Evolutionary conservation across 192 early-diverging fungal species (phyloP).

Genomic region (Entophlyctis luteolus): DNA sequence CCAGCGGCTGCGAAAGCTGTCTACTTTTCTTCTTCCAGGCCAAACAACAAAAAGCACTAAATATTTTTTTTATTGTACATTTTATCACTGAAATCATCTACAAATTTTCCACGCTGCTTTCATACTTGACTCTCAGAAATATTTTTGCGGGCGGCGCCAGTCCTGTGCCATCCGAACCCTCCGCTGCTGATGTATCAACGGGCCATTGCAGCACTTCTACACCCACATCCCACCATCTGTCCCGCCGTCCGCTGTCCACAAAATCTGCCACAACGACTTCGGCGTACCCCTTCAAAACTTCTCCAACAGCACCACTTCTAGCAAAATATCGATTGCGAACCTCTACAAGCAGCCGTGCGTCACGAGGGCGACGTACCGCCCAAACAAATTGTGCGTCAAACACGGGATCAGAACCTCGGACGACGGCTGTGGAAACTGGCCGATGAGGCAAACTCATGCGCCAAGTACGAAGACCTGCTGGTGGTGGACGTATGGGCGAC

Average conservation of each 20-base stretch:
- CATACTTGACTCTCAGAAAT: slow-evolving; percentile 16
- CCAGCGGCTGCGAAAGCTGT: too few species aligned
- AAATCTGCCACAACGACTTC: slow-evolving; percentile 12
- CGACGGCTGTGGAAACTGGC: neutral
- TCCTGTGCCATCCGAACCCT: neutral
- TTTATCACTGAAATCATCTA: too few species aligned
- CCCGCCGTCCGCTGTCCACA: neutral
- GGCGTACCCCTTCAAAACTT: slow-evolving; percentile 10
- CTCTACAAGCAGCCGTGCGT: slow-evolving; percentile 17
- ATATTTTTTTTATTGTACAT: too few species aligned
- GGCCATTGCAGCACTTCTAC: neutral
- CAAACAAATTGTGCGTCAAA: slow-evolving; percentile 19
- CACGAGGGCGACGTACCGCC: slow-evolving; percentile 18
- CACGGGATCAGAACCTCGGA: neutral
- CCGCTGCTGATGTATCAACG: neutral
- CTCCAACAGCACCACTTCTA: neutral
- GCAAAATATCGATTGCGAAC: slow-evolving; percentile 1
- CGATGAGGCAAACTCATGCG: neutral
- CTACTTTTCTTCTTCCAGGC: too few species aligned
- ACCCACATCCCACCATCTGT: slow-evolving; percentile 20
- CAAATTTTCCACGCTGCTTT: slow-evolving; percentile 14
- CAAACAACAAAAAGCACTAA: too few species aligned
- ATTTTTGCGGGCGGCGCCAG: neutral
- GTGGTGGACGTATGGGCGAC: neutral
- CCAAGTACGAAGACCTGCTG: neutral